Conservation (phyloP, 31 red algal genomes). For the Porphyra umbilicalis region DNA sequence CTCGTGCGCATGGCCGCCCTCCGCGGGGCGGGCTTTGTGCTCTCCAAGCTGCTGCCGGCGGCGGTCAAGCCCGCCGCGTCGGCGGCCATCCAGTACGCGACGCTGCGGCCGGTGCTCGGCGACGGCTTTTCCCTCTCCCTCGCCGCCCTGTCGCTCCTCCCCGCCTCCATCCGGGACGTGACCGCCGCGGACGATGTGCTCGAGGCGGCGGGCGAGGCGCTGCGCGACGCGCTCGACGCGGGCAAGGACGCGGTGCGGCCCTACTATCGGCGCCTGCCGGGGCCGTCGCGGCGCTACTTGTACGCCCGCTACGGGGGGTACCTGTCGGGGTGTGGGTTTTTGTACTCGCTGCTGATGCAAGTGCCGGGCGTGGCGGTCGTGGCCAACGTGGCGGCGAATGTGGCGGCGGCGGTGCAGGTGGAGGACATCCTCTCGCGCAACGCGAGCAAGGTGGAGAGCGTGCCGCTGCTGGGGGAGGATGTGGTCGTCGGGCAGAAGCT, state of each 20-base stretch:
- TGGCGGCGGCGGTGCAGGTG: constrained; percentile 53
- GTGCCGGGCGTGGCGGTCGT: constrained; percentile 59
- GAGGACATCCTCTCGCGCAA: constrained; percentile 48
- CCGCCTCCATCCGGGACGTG: constrained; percentile 29
- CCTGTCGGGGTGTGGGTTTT: constrained; percentile 53
- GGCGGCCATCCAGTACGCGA: constrained; percentile 52
- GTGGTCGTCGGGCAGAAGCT: not conserved
- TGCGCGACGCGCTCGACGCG: constrained; percentile 55
- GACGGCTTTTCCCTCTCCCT: constrained; percentile 23
- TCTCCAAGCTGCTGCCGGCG: constrained; percentile 30
- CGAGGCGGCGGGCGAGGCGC: constrained; percentile 43
- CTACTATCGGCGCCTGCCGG: constrained; percentile 20
- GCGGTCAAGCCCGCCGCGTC: constrained; percentile 27
- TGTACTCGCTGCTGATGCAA: constrained; percentile 54
- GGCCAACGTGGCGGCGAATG: constrained; percentile 44
- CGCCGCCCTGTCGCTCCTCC: constrained; percentile 36
- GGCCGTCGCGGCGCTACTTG: constrained; percentile 37
- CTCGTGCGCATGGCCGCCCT: constrained; percentile 40
- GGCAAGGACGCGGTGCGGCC: constrained; percentile 24
- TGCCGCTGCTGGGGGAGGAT: constrained; percentile 42
- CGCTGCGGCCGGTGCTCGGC: constrained; percentile 61
- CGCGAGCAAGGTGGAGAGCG: constrained; percentile 24
- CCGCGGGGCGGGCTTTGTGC: constrained; percentile 16
- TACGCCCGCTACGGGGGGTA: constrained; percentile 54
- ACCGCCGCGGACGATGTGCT: constrained; percentile 52